These are phyloP conservation scores for Erysimum pusillum DNA, from an alignment of 441 rosid genomes.

Conservation along the genomic window DNA sequence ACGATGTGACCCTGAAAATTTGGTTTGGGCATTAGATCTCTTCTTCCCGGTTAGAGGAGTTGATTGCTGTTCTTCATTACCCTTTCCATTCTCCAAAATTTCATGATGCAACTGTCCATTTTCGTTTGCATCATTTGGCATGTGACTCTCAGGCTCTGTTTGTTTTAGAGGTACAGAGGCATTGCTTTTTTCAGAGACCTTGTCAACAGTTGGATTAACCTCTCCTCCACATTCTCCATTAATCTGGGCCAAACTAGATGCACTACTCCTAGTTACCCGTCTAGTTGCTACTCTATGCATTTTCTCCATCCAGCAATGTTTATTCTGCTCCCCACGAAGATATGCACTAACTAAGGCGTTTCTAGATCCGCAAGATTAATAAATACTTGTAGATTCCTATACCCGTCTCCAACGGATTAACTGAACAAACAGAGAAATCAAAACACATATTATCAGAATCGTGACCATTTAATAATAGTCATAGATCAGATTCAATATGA, in stretches of 20 bases:
- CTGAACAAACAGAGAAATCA: constrained; percentile 1
- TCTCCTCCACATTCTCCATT: constrained; percentile 27
- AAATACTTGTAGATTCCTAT: constrained; percentile 19
- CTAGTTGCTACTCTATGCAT: constrained; percentile 22
- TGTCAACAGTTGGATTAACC: constrained; percentile 28
- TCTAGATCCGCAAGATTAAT: not conserved
- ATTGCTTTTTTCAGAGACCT: constrained; percentile 31
- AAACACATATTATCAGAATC: not conserved
- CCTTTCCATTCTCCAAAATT: not conserved
- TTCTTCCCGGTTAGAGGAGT: constrained; percentile 12
- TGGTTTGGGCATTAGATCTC: constrained; percentile 25
- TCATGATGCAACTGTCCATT: constrained; percentile 13
- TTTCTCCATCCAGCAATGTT: not conserved
- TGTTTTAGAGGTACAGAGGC: constrained; percentile 37
- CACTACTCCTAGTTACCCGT: constrained; percentile 42
- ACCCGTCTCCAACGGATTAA: not conserved
- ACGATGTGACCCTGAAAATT: constrained; percentile 30
- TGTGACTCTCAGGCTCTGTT: constrained; percentile 36
- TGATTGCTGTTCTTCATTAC: not conserved
- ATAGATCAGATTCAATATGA: constrained; percentile 22
- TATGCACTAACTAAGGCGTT: not conserved
- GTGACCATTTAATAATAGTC: not conserved
- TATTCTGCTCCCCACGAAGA: not conserved
- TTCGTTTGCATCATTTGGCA: constrained; percentile 33
- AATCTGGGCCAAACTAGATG: constrained; percentile 15